These are phyloP conservation scores for Euphorbia corollata DNA, from an alignment of 441 rosid species.

Conservation along the genomic window DNA sequence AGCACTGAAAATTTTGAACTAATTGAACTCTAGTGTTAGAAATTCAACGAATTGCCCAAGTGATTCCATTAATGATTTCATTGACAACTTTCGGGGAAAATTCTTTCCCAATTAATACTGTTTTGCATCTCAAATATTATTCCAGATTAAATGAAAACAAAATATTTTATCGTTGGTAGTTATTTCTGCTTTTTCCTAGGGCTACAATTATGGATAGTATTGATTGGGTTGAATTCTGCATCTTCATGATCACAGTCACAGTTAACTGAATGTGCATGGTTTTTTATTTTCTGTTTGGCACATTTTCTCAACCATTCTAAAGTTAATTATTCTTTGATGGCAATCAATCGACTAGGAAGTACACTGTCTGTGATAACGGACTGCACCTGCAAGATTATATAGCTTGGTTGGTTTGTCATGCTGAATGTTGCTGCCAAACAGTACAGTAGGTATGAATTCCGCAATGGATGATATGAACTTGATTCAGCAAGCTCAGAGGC, in stretches of 20 bases:
- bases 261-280: neutral
- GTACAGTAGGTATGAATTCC: conserved; percentile 86
- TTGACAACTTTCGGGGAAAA: conserved; percentile 3
- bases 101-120: conserved; percentile 1
- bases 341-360: conserved; percentile 14
- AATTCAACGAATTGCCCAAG: neutral
- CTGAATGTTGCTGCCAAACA: conserved; percentile 82
- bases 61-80: neutral
- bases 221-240: neutral
- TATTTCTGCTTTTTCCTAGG: too few relatives aligned
- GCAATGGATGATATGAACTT: conserved; percentile 93
- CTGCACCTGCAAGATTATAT: conserved; percentile 24
- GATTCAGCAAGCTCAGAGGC: conserved; percentile 95
- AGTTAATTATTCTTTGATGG: conserved; percentile 3
- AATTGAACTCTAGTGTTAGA: conserved; percentile 7
- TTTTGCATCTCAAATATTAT: neutral
- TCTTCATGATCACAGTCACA: neutral
- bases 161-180: neutral
- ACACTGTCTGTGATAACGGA: conserved; percentile 26
- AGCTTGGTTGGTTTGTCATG: conserved; percentile 49
- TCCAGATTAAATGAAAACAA: neutral
- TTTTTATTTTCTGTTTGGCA: neutral
- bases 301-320: neutral
- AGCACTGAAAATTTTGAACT: neutral
- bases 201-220: neutral